phyloP scores from a whole-genome alignment of 2,329 filamentous ascomycete genomes.

The Fusarium sp. region DNA sequence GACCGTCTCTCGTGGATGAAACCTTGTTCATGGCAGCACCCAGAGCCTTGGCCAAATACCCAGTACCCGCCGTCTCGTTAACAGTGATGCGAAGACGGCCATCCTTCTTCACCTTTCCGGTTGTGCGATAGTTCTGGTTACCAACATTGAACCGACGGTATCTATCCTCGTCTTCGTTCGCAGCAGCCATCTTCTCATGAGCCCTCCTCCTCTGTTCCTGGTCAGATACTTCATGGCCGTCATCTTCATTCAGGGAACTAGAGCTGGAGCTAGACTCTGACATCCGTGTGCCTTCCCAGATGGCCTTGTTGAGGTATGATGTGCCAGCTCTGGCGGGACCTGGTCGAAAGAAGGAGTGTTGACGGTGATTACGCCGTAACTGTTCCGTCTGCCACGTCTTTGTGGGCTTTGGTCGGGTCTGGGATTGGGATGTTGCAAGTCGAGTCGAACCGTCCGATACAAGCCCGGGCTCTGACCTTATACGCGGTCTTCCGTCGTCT shows the following conservation, averaged over 20 bases:
- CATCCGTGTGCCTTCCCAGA: conserved; percentile 27
- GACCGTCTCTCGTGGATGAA: conserved; percentile 18
- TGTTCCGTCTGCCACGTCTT: conserved; percentile 40
- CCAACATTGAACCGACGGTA: conserved; percentile 64
- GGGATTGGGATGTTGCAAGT: conserved; percentile 9
- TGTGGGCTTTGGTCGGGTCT: conserved; percentile 29
- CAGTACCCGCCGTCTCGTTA: conserved; percentile 75
- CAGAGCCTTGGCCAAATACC: conserved; percentile 80
- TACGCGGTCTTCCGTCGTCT: not conserved
- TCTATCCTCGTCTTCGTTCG: conserved; percentile 42
- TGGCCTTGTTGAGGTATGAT: conserved; percentile 38
- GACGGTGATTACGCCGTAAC: conserved; percentile 16
- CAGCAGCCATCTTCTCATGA: conserved; percentile 3
- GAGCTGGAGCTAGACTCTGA: conserved; percentile 15
- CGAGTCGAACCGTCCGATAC: not conserved
- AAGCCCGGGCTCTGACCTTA: conserved; percentile 12
- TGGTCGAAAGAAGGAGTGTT: conserved; percentile 30
- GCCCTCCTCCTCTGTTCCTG: conserved; percentile 9
- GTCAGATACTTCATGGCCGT: not conserved
- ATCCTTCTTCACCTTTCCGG: conserved; percentile 74
- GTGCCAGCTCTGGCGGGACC: conserved; percentile 37
- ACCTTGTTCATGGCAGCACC: conserved; percentile 69
- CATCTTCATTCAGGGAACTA: conserved; percentile 29
- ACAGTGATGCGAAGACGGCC: conserved; percentile 79
- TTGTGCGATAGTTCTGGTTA: conserved; percentile 74